These are phyloP conservation scores for Stylonectria norvegica DNA, from an alignment of 2,329 filamentous ascomycete genomes.

Conservation along the genomic window DNA sequence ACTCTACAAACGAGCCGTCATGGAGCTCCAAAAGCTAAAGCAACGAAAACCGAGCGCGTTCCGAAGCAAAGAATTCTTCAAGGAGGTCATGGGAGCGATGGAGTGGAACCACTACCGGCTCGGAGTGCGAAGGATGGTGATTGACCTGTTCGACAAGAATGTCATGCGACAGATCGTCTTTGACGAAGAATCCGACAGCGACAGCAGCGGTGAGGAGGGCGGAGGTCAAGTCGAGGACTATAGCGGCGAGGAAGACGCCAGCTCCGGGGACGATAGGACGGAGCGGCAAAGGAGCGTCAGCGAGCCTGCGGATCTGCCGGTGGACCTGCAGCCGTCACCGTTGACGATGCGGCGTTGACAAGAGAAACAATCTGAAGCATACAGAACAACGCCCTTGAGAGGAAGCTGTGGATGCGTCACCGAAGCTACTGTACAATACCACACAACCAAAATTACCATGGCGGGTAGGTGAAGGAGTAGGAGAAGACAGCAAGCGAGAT, in stretches of 20 bases:
- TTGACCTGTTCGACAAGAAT: slow-evolving; percentile 90
- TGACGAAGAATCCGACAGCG: slow-evolving; percentile 55
- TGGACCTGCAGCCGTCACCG: slow-evolving; percentile 34
- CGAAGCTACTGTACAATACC: too few relatives aligned
- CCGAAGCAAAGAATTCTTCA: slow-evolving; percentile 72
- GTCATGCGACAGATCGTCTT: slow-evolving; percentile 83
- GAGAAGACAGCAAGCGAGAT: too few relatives aligned
- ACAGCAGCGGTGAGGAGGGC: slow-evolving; percentile 65
- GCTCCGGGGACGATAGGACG: slow-evolving; percentile 52
- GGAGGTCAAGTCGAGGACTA: slow-evolving; percentile 37
- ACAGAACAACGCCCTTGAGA: background rate
- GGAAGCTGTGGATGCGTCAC: background rate
- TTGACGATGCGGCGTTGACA: slow-evolving; percentile 32
- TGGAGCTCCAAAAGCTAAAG: slow-evolving; percentile 77
- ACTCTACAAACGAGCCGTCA: slow-evolving; percentile 80
- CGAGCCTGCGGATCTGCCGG: slow-evolving; percentile 37
- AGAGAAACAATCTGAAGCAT: background rate
- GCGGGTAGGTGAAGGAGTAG: too few relatives aligned
- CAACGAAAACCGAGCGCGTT: slow-evolving; percentile 72
- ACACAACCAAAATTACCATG: too few relatives aligned
- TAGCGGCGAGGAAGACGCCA: slow-evolving; percentile 42
- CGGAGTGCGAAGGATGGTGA: slow-evolving; percentile 80
- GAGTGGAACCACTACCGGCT: slow-evolving; percentile 88
- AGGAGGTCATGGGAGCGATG: slow-evolving; percentile 77
- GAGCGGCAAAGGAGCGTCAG: slow-evolving; percentile 56